Conservation (phyloP, 2,329 filamentous ascomycete genomes). For the Phaeoacremonium minimum region DNA sequence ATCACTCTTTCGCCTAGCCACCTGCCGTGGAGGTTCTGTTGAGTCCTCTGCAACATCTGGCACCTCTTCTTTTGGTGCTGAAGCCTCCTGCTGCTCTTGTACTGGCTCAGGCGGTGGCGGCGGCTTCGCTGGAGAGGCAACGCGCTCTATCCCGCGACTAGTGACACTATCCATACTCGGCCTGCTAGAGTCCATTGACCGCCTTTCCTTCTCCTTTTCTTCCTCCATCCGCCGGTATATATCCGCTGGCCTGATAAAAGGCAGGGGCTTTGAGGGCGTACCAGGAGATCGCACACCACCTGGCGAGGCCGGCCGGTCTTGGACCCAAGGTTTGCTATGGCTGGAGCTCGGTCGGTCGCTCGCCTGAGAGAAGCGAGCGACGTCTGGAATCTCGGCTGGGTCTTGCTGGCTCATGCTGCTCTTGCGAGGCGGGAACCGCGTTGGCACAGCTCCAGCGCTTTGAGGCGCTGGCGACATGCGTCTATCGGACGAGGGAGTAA, state of each 20-base stretch:
- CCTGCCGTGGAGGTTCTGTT: too few relatives aligned
- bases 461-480: slow-evolving; percentile 16
- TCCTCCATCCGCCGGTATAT: slow-evolving; percentile 71
- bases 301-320: slow-evolving; percentile 34
- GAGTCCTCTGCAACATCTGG: too few relatives aligned
- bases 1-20: too few relatives aligned
- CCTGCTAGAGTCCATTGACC: slow-evolving; percentile 52
- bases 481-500: slow-evolving; percentile 7
- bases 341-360: slow-evolving; percentile 23
- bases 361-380: slow-evolving; percentile 10
- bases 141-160: slow-evolving; percentile 18
- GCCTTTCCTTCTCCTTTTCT: slow-evolving; percentile 53
- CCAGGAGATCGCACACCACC: slow-evolving; percentile 25
- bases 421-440: slow-evolving; percentile 55
- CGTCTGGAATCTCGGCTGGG: slow-evolving; percentile 18
- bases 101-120: slow-evolving; percentile 11
- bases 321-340: slow-evolving; percentile 22
- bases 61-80: too few relatives aligned
- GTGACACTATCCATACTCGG: slow-evolving; percentile 51
- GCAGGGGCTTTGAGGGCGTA: slow-evolving; percentile 43
- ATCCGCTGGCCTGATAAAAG: slow-evolving; percentile 70
- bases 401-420: slow-evolving; percentile 52
- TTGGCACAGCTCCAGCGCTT: slow-evolving; percentile 21
- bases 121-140: slow-evolving; percentile 14
- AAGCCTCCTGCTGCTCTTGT: too few relatives aligned